Evolutionary conservation across 768 basidiomycete genomes (phyloP), one percentile per base, ranked within the genome.

Genomic region (Lactarius tabidus): DNA sequence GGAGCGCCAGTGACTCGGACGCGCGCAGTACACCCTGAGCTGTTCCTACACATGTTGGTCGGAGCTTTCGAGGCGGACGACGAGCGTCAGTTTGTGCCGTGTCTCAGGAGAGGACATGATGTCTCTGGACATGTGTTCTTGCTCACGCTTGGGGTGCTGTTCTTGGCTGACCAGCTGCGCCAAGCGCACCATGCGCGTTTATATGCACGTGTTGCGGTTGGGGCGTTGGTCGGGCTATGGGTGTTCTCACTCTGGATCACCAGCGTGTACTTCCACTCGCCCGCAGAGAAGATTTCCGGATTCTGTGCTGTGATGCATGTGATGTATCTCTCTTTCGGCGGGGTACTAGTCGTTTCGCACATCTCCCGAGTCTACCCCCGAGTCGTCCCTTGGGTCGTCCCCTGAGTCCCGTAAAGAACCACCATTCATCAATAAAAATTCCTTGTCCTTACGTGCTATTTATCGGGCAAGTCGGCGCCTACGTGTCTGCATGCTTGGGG

Each of bases 121-220:
- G 85, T 98, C 17, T 95, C 93, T 0, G 96, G 96, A 8, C 96
- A 98, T 72, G 80, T 94, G 35, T 98, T 97, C 78, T 82, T 98
- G 66, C 82, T 98, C 68, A 89, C 89, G 3, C 83, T 96, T 79
- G 80, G 87, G 17, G 78, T 82, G 17, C 78, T 95, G 29, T 90
- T 97, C 74, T 82, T 98, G 48, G 81, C 84, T 10, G 86, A 93
- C 72, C 90, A 94, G 74, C 74, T 95, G 36, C 77, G 80, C 20
- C 79, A 82, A 71, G 81, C 6, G 57, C 69, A 10, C n/a, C n/a
- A n/a, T n/a, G 66, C 76, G 48, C 87, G 88, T 68, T 77, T 71
- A 28, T 72, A 76, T 64, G 86, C 88, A 1, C 74, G 88, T 17
- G 70, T 59, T 6, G 75, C 77, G 9, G 82, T 84, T 52, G 52